Base-by-base conservation (phyloP, 2,329 filamentous ascomycete species). In the Endoconidiophora polonica region DNA sequence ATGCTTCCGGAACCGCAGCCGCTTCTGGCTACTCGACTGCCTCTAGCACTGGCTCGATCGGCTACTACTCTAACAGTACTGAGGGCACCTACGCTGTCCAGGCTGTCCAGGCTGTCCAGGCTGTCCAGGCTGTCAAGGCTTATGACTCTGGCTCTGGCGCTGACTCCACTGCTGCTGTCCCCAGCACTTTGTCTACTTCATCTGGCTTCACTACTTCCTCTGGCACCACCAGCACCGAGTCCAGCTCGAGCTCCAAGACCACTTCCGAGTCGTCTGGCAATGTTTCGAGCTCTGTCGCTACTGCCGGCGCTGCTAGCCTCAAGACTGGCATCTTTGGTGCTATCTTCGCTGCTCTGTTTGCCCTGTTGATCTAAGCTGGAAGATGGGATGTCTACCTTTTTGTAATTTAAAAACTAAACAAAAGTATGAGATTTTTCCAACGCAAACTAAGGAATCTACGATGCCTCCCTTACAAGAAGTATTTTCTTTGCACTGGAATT, bases 281-380 rank as follows among this genome's bases (percentile, higher is more conserved):
- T 33, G 26, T 10, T 22, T 12, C 20, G 7, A 43, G 10, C 40
- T 22, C 40, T 9, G 40, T 43, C n/a, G 38, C 41, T 26, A 53
- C 51, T 10, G 43, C 51, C 16, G 43, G 24, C 26, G 51, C 41
- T 42, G 38, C 24, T n/a, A 12, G 20, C 10, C 7, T 43, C 46
- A 33, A 45, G 40, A 24, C 42, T 7, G 37, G 46, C 47, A 10
- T 46, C 18, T 23, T 50, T 42, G 46, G 18, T 18, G 24, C 43
- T 29, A 36, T 38, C 12, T 12, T 38, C 14, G 26, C 48, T 26
- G 24, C 20, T 18, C 20, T 20, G n/a, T 43, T 24, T 20, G 18
- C 40, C 22, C 40, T 43, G 40, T 18, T 22, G 40, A 24, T 43
- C 5, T 24, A 14, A 24, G 12, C 4, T 5, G 24, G 40, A 12